Evolutionary conservation across 768 basidiomycete species (phyloP).

Genomic region (Tephrocybe rancida): DNA sequence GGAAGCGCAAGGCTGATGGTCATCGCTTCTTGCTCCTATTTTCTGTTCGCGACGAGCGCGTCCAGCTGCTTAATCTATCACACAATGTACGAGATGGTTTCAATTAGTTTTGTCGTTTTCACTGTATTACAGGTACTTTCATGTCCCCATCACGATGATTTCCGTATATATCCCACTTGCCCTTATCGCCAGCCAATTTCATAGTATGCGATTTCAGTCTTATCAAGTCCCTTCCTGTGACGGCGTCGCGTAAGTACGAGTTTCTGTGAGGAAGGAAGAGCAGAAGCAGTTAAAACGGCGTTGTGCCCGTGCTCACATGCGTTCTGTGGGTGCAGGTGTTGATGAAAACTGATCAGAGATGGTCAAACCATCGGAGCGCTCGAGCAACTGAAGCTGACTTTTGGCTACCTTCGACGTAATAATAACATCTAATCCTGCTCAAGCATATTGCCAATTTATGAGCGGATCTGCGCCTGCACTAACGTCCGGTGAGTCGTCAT

Average conservation of each 20-base stretch:
- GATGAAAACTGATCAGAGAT: no score
- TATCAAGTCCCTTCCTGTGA: conserved; percentile 38
- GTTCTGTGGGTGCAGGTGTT: no score
- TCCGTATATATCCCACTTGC: not conserved
- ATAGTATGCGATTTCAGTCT: conserved; percentile 73
- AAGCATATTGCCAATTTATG: not conserved
- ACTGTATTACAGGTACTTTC: conserved; percentile 8
- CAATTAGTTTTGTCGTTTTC: conserved; percentile 11
- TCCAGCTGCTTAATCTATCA: conserved; percentile 55
- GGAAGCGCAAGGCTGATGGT: conserved; percentile 63
- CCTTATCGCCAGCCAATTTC: conserved; percentile 65
- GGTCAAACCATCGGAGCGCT: no score
- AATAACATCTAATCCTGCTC: no score
- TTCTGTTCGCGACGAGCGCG: conserved; percentile 68
- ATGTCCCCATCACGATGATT: not conserved
- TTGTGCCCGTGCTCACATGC: no score
- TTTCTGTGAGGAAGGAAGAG: conserved; percentile 54
- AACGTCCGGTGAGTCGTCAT: conserved; percentile 8
- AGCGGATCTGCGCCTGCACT: conserved; percentile 3
- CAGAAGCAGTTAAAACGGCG: no score
- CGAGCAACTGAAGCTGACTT: no score
- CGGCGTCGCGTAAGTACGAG: conserved; percentile 55
- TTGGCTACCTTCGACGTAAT: no score
- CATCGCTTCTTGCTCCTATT: conserved; percentile 65
- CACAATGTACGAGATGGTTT: conserved; percentile 17